Percentiles rank a stretch among this genome's conserved stretches.
Evolutionary conservation across 2,329 filamentous ascomycete species (phyloP).

Genomic region (Lasiodiplodia gonubiensis): DNA sequence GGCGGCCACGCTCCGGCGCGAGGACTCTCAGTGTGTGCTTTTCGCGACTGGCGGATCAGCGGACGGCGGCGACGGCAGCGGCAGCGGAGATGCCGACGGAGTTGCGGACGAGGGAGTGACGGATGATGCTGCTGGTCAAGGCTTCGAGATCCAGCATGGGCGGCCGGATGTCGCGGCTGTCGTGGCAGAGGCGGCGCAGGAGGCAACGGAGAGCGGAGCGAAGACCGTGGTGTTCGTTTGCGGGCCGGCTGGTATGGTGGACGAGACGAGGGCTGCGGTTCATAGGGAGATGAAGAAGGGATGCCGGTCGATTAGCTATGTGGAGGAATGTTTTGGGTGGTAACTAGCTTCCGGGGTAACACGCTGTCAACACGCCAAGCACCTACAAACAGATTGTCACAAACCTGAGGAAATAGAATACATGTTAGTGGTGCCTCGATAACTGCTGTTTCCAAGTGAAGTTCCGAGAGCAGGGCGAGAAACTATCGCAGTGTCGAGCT

Average conservation of each 20-base stretch:
- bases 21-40: slow-evolving; percentile 32
- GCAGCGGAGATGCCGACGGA: not conserved
- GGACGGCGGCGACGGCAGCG: not conserved
- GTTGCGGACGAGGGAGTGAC: slow-evolving; percentile 20
- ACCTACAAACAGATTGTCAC: no score
- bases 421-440: no score
- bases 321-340: slow-evolving; percentile 58
- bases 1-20: slow-evolving; percentile 32
- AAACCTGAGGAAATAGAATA: no score
- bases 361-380: no score
- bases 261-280: slow-evolving; percentile 51
- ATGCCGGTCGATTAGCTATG: slow-evolving; percentile 47
- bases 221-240: slow-evolving; percentile 51
- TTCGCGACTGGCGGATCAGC: slow-evolving; percentile 23
- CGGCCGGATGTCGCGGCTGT: slow-evolving; percentile 47
- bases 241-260: slow-evolving; percentile 53
- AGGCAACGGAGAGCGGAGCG: slow-evolving; percentile 37
- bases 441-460: no score
- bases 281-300: slow-evolving; percentile 44
- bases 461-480: no score
- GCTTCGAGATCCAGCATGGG: slow-evolving; percentile 39
- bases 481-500: no score
- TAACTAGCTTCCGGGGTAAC: slow-evolving; percentile 37
- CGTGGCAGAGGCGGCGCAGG: slow-evolving; percentile 43
- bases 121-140: no score